Conservation (phyloP, 2,329 filamentous ascomycete genomes). For the Fusarium nanum region DNA sequence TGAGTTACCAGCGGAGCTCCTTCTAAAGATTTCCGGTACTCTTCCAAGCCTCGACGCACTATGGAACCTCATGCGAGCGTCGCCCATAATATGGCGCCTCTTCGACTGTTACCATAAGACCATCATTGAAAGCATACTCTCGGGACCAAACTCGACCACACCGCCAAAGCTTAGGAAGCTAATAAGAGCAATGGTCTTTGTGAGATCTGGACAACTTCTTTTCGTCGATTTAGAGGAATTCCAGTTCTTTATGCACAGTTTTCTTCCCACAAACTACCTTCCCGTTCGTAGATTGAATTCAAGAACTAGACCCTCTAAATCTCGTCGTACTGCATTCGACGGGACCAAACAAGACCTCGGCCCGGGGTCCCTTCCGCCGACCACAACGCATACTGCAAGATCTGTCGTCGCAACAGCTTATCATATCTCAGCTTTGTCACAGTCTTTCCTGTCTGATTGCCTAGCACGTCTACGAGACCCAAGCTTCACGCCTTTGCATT, state of each 20-base stretch:
- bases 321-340: no score
- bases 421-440: background rate
- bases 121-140: background rate
- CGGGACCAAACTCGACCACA: background rate
- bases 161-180: background rate
- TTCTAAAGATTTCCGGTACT: background rate
- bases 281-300: no score
- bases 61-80: background rate
- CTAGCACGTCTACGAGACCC: constrained; percentile 17
- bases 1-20: background rate
- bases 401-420: background rate
- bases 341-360: no score
- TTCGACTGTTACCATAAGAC: background rate
- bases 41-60: background rate
- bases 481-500: constrained; percentile 26
- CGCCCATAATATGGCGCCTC: background rate
- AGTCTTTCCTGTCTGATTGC: background rate
- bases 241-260: no score
- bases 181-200: background rate
- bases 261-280: no score
- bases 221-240: background rate
- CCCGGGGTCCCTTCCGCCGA: no score
- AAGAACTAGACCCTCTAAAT: no score
- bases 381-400: no score
- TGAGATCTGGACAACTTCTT: background rate